Percentiles rank a stretch among this genome's conserved stretches.
These are phyloP conservation scores for Nicotiana rustica DNA, from an alignment of 305 asterid genomes.

Conservation along the genomic window DNA sequence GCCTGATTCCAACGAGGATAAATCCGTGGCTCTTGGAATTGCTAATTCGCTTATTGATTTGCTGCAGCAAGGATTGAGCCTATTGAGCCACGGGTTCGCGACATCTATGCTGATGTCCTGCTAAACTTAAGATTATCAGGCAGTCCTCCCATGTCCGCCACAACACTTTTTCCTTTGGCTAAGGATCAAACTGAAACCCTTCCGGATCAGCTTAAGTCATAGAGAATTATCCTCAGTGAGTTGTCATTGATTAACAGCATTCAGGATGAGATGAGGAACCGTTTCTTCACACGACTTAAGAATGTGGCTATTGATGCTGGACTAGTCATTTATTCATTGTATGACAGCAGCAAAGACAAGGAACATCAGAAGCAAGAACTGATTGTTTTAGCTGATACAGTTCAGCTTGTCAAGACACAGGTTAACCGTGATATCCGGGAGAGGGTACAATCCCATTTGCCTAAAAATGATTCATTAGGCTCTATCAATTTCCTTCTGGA, in stretches of 20 bases:
- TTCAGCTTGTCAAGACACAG: background rate
- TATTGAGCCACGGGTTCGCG: background rate
- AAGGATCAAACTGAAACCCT: background rate
- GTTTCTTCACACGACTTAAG: background rate
- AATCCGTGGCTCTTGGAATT: too few relatives aligned
- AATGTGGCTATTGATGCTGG: background rate
- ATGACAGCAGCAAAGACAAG: background rate
- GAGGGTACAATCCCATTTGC: slow-evolving; percentile 29
- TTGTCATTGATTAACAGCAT: background rate
- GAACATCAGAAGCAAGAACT: background rate
- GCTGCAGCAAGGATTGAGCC: too few relatives aligned
- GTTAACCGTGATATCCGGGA: background rate
- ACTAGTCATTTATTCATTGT: background rate
- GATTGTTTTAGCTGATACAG: background rate
- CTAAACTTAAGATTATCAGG: background rate
- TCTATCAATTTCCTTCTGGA: slow-evolving; percentile 30
- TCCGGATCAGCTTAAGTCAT: background rate
- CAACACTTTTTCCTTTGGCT: too few relatives aligned
- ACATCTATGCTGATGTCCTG: background rate
- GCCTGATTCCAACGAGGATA: too few relatives aligned
- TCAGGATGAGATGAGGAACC: background rate
- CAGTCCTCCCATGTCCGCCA: too few relatives aligned
- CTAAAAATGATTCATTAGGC: slow-evolving; percentile 35
- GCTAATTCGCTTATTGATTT: background rate
- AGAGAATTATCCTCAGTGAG: background rate